Conservation (phyloP, 306 rosid species). For the Morella rubra region DNA sequence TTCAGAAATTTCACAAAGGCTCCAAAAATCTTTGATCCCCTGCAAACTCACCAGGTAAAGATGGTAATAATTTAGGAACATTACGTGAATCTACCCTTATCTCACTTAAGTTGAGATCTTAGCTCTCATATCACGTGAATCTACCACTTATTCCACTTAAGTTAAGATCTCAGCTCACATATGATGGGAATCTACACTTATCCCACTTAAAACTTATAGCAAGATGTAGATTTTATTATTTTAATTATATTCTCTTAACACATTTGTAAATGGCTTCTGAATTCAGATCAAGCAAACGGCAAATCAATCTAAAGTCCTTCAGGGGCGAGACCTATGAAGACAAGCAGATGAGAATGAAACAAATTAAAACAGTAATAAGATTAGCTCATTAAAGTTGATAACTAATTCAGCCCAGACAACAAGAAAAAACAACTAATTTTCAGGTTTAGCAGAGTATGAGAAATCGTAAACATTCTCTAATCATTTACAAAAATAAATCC, state of each 20-base stretch:
- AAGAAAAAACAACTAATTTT: not conserved
- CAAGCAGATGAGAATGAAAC: not conserved
- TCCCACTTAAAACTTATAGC: too few relatives aligned
- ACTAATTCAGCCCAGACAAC: not conserved
- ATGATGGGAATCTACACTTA: too few relatives aligned
- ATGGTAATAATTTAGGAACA: constrained; percentile 3
- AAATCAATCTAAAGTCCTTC: not conserved
- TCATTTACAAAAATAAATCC: not conserved
- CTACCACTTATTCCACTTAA: too few relatives aligned
- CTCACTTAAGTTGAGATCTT: too few relatives aligned
- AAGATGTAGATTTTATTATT: too few relatives aligned
- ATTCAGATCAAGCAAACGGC: not conserved
- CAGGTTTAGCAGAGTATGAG: not conserved
- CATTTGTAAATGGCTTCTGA: not conserved
- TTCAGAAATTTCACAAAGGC: constrained; percentile 60
- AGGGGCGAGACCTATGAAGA: not conserved
- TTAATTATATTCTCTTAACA: too few relatives aligned
- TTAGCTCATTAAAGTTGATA: not conserved
- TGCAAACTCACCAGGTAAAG: constrained; percentile 22
- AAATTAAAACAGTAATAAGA: not conserved
- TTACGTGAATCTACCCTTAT: too few relatives aligned
- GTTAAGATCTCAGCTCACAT: too few relatives aligned
- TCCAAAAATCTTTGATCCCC: constrained; percentile 81
- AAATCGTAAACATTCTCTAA: not conserved
- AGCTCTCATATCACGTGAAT: too few relatives aligned